Percentiles rank a stretch among this genome's conserved stretches.
Evolutionary conservation across 768 basidiomycete species (phyloP).

Genomic region (Lactarius sp.): DNA sequence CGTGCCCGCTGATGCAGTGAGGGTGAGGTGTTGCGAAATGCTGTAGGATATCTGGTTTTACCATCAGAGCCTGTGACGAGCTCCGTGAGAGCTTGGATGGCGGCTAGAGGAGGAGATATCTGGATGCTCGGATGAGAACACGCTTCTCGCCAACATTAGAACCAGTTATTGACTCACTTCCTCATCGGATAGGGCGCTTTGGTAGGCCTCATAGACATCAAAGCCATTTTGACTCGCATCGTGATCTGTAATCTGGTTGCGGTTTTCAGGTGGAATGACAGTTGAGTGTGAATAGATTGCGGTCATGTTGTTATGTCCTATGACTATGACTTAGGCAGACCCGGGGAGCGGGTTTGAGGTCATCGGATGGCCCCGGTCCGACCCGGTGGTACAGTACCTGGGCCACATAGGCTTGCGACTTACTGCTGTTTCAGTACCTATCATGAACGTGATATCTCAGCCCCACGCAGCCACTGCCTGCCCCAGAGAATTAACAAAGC

Average conservation of each 20-base stretch:
- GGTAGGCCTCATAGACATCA: conserved; percentile 52
- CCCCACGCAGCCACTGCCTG: neutral
- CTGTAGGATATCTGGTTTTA: conserved; percentile 32
- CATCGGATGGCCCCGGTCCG: neutral
- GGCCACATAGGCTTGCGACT: neutral
- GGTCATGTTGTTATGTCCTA: conserved; percentile 14
- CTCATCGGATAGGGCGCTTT: conserved; percentile 55
- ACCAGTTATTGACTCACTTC: conserved; percentile 43
- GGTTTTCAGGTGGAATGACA: neutral
- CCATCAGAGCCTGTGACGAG: conserved; percentile 76
- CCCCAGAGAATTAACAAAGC: neutral
- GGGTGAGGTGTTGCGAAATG: conserved; percentile 14
- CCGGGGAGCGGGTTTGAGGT: too few species aligned
- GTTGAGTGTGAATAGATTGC: conserved; percentile 11
- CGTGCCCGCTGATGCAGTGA: conserved; percentile 59
- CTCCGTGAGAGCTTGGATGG: conserved; percentile 80
- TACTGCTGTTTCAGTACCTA: neutral
- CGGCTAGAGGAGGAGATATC: conserved; percentile 82
- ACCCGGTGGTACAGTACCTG: neutral
- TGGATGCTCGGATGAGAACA: conserved; percentile 30
- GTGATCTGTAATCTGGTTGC: neutral
- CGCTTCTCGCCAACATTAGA: neutral
- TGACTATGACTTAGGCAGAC: neutral
- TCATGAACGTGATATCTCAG: conserved; percentile 11
- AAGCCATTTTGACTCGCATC: conserved; percentile 28